Base-by-base conservation (phyloP, 1,139 yeast genomes). In the Chernovozyma aurita region DNA sequence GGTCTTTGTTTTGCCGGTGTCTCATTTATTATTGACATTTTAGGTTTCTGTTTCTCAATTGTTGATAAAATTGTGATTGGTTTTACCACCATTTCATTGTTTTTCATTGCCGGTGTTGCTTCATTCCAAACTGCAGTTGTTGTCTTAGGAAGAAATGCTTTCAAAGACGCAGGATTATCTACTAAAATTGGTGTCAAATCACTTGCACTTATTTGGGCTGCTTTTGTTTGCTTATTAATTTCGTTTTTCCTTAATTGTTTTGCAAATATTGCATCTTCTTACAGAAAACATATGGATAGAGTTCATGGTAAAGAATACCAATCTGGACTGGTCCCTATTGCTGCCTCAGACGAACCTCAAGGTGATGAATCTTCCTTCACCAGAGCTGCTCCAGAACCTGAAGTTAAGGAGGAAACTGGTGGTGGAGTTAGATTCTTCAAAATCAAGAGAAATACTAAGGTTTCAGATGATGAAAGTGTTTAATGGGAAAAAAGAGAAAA, bases 351-450 rank as follows among this genome's bases (percentile, higher is more conserved):
- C 13, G 51, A 44, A 13, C 46, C 52, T 7, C 55, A 49, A 26
- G 63, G 59, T 36, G 76, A 70, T 49, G 67, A 65, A 38, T 63
- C 71, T 21, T 66, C 74, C n/a, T 69, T 67, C 50, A 68, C 74
- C 37, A 66, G 74, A 59, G 43, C 61, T 32, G 54, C 59, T 21
- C 63, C 63, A 8, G 76, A 52, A 33, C 49, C 50, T 38, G 54
- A 53, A 32, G 45, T 50, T 36, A 64, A 60, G 44, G 66, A 75
- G 47, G 61, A 58, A 30, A 52, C 53, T 42, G 34, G 38, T 15
- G 80, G 84, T 33, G 92, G 90, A 38, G 82, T 83, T 50, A 79
- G 85, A 60, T 83, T 83, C 63, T 83, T 83, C 69, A 81, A 80
- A 53, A 80, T 83, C 43, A 80, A 81, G 64, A 80, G 87, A 68